Percentiles rank a stretch among this genome's conserved stretches.
phyloP scores from a whole-genome alignment of 768 basidiomycete species.

The Boletus rubropictus region DNA sequence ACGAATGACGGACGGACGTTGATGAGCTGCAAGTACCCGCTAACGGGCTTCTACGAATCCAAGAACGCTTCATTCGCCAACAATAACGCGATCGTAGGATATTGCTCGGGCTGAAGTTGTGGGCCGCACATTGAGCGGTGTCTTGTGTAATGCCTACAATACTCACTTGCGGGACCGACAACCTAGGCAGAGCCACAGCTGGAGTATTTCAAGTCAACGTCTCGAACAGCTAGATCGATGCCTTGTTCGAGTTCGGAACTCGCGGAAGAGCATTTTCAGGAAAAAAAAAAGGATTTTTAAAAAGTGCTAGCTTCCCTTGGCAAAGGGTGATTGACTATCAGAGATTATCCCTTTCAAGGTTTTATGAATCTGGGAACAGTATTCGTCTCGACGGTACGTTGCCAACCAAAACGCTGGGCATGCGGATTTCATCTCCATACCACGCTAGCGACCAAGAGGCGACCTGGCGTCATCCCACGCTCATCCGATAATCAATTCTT shows the following conservation, averaged over 20 bases:
- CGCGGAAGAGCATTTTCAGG: neutral
- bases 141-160: neutral
- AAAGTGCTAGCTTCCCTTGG: neutral
- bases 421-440: slow-evolving; percentile 6
- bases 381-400: neutral
- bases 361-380: slow-evolving; percentile 12
- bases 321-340: neutral
- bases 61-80: slow-evolving; percentile 1
- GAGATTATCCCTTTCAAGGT: neutral
- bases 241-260: neutral
- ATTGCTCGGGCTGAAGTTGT: neutral
- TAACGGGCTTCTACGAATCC: slow-evolving; percentile 3
- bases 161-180: slow-evolving; percentile 2
- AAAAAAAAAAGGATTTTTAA: neutral
- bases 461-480: slow-evolving; percentile 4
- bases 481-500: neutral
- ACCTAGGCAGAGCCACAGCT: neutral
- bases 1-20: neutral
- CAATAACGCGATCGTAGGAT: neutral
- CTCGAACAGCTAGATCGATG: neutral
- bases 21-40: neutral
- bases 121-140: slow-evolving; percentile 8
- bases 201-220: neutral
- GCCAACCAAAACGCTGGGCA: neutral
- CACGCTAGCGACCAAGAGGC: neutral